These are phyloP conservation scores for Colletotrichum orbiculare DNA, from an alignment of 2,329 filamentous ascomycete species.

Conservation along the genomic window DNA sequence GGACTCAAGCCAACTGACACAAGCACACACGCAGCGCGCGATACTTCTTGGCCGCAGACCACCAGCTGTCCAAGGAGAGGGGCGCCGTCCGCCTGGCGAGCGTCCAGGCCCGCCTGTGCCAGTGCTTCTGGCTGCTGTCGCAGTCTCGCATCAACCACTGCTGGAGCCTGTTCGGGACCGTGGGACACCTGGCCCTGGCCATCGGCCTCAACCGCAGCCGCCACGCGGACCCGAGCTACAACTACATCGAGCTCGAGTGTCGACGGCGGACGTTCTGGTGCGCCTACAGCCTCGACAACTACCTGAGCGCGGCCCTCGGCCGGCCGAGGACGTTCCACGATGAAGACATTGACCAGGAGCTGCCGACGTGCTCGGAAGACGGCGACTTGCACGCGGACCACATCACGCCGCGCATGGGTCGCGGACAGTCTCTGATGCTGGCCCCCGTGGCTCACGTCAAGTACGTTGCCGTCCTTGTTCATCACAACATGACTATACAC, in stretches of 20 bases:
- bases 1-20: not conserved
- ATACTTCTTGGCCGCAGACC: constrained; percentile 49
- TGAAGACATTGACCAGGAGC: constrained; percentile 72
- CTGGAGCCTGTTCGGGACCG: constrained; percentile 58
- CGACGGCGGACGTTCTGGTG: constrained; percentile 69
- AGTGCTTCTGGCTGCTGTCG: constrained; percentile 57
- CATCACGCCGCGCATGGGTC: constrained; percentile 29
- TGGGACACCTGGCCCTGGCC: constrained; percentile 50
- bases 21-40: constrained; percentile 40
- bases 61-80: constrained; percentile 51
- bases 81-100: constrained; percentile 52
- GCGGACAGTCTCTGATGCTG: constrained; percentile 45
- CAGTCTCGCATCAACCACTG: constrained; percentile 59
- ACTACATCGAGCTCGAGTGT: constrained; percentile 52
- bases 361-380: constrained; percentile 66
- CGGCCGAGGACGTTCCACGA: constrained; percentile 71
- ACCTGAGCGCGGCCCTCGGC: constrained; percentile 71
- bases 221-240: constrained; percentile 38
- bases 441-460: constrained; percentile 50
- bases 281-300: constrained; percentile 72
- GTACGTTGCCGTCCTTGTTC: constrained; percentile 36
- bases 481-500: not conserved
- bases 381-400: constrained; percentile 31
- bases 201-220: constrained; percentile 53
- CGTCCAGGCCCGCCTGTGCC: constrained; percentile 53